Percentiles rank a stretch among this genome's conserved stretches.
Conservation (phyloP, 371 early-diverging fungal genomes). For the Syncephalis fuscata region DNA sequence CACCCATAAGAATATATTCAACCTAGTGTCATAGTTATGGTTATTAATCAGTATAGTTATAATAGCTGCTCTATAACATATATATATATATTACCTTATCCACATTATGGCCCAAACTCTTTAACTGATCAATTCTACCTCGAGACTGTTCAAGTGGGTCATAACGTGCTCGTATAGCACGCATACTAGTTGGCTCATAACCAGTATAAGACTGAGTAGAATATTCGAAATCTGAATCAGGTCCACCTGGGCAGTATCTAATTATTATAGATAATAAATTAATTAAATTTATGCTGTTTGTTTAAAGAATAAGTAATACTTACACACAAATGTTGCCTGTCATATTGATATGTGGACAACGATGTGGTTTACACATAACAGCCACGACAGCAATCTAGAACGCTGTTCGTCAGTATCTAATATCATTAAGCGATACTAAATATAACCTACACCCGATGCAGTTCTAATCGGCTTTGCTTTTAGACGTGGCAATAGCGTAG, state of each 20-base stretch:
- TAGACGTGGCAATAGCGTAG: conserved; percentile 69
- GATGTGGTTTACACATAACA: conserved; percentile 99
- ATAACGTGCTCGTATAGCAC: conserved; percentile 98
- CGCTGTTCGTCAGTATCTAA: not conserved
- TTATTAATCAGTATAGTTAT: not conserved
- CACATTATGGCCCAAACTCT: conserved; percentile 89
- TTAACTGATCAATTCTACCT: conserved; percentile 92
- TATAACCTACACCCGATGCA: conserved; percentile 79
- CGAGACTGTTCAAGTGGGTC: conserved; percentile 97
- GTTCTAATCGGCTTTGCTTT: conserved; percentile 98
- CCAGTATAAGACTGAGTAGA: conserved; percentile 99
- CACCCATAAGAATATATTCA: conserved; percentile 99
- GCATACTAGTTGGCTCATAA: conserved; percentile 99
- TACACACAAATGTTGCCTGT: conserved; percentile 99
- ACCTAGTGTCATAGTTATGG: conserved; percentile 20
- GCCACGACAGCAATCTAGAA: conserved; percentile 97
- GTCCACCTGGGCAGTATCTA: conserved; percentile 96
- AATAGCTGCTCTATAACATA: too few relatives aligned
- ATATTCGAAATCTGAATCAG: conserved; percentile 99
- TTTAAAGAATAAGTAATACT: conserved; percentile 5
- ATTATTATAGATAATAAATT: conserved; percentile 21
- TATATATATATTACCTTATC: conserved; percentile 62
- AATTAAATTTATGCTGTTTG: not conserved
- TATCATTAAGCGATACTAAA: not conserved
- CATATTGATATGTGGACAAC: conserved; percentile 99